A percentile compares a stretch with the other conserved stretches of the same genome.
Conservation (phyloP, 768 basidiomycete species). For the Leccinum rimulosum region DNA sequence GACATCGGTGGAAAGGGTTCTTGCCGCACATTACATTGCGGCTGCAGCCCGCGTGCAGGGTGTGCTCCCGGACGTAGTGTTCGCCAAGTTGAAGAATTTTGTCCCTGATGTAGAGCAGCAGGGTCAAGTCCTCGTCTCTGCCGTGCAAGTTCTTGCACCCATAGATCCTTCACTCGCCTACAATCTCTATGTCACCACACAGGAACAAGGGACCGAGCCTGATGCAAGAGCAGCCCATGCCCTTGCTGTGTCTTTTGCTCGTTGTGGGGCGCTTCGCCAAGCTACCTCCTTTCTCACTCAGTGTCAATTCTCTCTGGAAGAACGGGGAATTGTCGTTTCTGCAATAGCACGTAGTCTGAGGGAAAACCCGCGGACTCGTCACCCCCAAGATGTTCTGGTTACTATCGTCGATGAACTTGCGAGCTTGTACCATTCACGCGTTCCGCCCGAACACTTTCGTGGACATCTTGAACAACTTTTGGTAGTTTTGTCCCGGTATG, state of each 20-base stretch:
- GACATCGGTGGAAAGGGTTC: neutral
- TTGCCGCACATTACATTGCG: constrained; percentile 26
- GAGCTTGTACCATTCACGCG: constrained; percentile 34
- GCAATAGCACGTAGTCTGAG: constrained; percentile 40
- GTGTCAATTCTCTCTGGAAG: constrained; percentile 27
- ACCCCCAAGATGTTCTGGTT: constrained; percentile 30
- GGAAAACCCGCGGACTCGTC: constrained; percentile 29
- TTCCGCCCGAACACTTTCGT: constrained; percentile 41
- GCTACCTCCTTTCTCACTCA: constrained; percentile 37
- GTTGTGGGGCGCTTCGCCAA: constrained; percentile 22
- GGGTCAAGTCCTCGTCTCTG: constrained; percentile 25
- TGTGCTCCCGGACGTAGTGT: constrained; percentile 29
- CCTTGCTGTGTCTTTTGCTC: constrained; percentile 33
- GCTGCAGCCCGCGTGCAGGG: constrained; percentile 30
- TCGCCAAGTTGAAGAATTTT: constrained; percentile 27
- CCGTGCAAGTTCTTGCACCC: constrained; percentile 19
- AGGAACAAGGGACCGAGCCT: constrained; percentile 20
- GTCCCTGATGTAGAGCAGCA: constrained; percentile 27
- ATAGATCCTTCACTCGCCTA: constrained; percentile 33
- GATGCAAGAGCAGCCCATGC: constrained; percentile 23
- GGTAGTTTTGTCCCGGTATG: constrained; percentile 36
- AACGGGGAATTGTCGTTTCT: constrained; percentile 38
- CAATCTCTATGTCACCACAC: constrained; percentile 35
- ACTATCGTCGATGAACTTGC: constrained; percentile 36
- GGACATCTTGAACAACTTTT: constrained; percentile 45